phyloP scores from a whole-genome alignment of 2,329 filamentous ascomycete species.

The Pseudocercospora pini-densiflorae region DNA sequence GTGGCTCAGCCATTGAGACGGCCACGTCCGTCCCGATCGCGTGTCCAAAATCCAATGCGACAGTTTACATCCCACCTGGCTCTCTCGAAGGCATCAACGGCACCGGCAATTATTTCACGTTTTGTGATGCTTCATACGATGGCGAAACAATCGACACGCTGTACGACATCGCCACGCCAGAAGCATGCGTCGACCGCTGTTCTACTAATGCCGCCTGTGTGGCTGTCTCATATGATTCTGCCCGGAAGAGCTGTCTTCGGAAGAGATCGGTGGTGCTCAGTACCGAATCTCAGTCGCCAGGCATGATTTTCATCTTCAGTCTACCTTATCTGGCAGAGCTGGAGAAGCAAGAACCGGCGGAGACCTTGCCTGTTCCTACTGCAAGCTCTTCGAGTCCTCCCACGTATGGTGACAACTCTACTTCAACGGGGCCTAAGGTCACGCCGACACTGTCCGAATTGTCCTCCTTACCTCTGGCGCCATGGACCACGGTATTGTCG shows the following conservation, averaged over 20 bases:
- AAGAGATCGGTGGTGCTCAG: not conserved
- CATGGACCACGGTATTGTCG: not conserved
- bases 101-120: not conserved
- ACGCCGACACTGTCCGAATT: not conserved
- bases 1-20: not conserved
- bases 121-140: not conserved
- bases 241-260: not conserved
- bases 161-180: not conserved
- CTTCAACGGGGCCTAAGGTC: no score
- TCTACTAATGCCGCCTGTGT: not conserved
- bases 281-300: not conserved
- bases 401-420: no score
- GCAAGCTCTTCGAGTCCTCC: no score
- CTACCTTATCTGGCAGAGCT: not conserved
- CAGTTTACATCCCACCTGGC: not conserved
- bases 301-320: not conserved
- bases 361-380: not conserved
- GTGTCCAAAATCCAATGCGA: not conserved
- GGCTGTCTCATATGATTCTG: not conserved
- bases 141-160: not conserved
- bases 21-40: not conserved
- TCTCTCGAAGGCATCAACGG: not conserved
- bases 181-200: not conserved
- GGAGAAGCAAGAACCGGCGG: not conserved
- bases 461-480: not conserved